A percentile compares a stretch with the other conserved stretches of the same genome.
phyloP scores from a whole-genome alignment of 2,329 filamentous ascomycete species.

The Drechslerella stenobrocha region DNA sequence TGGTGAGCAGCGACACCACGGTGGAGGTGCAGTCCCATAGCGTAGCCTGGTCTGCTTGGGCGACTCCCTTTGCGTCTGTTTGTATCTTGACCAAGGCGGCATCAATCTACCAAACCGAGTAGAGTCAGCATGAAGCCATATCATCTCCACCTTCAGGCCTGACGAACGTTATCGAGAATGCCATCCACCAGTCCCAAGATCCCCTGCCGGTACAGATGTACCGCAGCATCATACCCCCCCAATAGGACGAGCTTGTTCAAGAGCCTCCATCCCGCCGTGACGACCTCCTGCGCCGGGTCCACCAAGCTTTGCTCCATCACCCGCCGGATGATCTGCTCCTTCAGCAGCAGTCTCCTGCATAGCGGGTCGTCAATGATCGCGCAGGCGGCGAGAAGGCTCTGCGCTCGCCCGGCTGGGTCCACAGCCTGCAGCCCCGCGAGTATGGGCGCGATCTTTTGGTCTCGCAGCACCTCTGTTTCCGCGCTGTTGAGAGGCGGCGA shows the following conservation, averaged over 20 bases:
- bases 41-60: constrained; percentile 62
- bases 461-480: constrained; percentile 58
- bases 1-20: constrained; percentile 53
- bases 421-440: constrained; percentile 65
- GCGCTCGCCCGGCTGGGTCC: constrained; percentile 64
- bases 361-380: constrained; percentile 63
- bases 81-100: constrained; percentile 9
- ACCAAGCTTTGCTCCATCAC: constrained; percentile 68
- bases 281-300: constrained; percentile 66
- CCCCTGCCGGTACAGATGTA: constrained; percentile 67
- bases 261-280: constrained; percentile 70
- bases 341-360: constrained; percentile 67
- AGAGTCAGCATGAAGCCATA: background rate
- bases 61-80: constrained; percentile 60
- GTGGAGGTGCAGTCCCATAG: constrained; percentile 60
- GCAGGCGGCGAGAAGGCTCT: constrained; percentile 65
- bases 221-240: constrained; percentile 69
- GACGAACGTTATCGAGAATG: constrained; percentile 63
- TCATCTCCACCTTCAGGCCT: background rate
- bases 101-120: constrained; percentile 20
- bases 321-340: constrained; percentile 68
- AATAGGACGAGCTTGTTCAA: constrained; percentile 65
- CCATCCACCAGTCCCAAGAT: constrained; percentile 58
- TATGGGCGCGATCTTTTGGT: constrained; percentile 67
- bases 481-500: constrained; percentile 20